These are phyloP conservation scores for Trichoderma sp. DNA, from an alignment of 2,329 filamentous ascomycete genomes.

Conservation along the genomic window DNA sequence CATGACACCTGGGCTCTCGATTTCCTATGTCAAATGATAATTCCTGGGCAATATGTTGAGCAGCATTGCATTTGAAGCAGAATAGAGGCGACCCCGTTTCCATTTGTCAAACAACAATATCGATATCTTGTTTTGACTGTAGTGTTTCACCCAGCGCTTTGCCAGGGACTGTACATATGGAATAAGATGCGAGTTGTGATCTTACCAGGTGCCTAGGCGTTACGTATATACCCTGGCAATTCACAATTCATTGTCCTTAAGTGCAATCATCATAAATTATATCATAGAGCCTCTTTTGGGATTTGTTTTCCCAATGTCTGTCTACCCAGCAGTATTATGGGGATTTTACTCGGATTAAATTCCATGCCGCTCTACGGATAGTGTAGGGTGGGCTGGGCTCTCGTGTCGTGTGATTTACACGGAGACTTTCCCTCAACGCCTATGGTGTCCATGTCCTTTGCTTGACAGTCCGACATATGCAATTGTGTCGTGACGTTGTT, in stretches of 20 bases:
- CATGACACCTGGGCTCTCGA: background rate
- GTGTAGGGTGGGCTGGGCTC: background rate
- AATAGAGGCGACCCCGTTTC: background rate
- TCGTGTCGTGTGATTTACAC: background rate
- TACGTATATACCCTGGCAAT: too few species aligned
- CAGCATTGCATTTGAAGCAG: background rate
- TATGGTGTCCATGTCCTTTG: background rate
- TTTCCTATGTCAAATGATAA: background rate
- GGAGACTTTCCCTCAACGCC: background rate
- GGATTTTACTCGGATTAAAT: background rate
- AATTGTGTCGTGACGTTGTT: background rate
- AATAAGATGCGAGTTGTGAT: background rate
- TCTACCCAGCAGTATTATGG: background rate
- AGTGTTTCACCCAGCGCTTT: too few species aligned
- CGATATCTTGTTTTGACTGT: background rate
- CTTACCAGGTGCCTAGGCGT: background rate
- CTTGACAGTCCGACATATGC: too few species aligned
- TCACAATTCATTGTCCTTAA: background rate
- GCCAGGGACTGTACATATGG: background rate
- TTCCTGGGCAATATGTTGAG: too few species aligned
- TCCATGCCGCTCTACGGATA: background rate
- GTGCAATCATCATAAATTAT: background rate
- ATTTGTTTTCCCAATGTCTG: too few species aligned
- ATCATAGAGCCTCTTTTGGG: background rate
- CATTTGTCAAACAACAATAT: background rate